Evolutionary conservation across 768 basidiomycete genomes (phyloP).

Genomic region (Amanita subjunquillea): DNA sequence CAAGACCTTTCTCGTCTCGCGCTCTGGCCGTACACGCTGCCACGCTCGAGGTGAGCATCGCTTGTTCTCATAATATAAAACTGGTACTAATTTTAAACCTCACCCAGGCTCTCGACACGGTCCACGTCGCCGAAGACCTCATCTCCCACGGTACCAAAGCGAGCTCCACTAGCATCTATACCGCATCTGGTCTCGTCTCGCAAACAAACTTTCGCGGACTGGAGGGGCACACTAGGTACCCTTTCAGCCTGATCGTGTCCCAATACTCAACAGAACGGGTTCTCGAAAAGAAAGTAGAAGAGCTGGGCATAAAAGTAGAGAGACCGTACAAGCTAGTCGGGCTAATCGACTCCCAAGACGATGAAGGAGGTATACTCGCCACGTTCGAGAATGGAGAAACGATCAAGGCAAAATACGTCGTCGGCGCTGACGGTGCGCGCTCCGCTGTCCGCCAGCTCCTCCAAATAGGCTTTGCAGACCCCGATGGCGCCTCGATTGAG

Average conservation of each 20-base stretch:
- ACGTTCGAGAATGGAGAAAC: conserved; percentile 34
- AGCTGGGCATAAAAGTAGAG: conserved; percentile 20
- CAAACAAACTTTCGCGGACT: conserved; percentile 23
- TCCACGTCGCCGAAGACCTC: conserved; percentile 30
- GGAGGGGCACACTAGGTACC: conserved; percentile 29
- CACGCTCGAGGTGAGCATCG: conserved; percentile 34
- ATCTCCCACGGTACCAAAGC: conserved; percentile 25
- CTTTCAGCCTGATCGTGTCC: conserved; percentile 30
- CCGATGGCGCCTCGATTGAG: conserved; percentile 18
- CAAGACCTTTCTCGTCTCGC: conserved; percentile 20
- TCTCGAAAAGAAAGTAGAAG: conserved; percentile 22
- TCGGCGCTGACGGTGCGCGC: conserved; percentile 41
- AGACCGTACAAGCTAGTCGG: conserved; percentile 29
- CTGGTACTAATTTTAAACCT: background rate
- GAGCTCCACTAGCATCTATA: conserved; percentile 15
- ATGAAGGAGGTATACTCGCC: conserved; percentile 22
- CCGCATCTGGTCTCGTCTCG: conserved; percentile 18
- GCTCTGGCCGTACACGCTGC: conserved; percentile 39
- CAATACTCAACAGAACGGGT: conserved; percentile 34
- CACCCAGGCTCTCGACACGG: conserved; percentile 31
- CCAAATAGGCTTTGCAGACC: conserved; percentile 34
- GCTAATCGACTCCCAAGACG: conserved; percentile 18
- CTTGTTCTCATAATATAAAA: background rate
- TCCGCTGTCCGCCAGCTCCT: conserved; percentile 33
- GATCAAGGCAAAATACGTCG: conserved; percentile 33